Conservation (phyloP, 768 basidiomycete genomes). For the Gelatoporia subvermispora region DNA sequence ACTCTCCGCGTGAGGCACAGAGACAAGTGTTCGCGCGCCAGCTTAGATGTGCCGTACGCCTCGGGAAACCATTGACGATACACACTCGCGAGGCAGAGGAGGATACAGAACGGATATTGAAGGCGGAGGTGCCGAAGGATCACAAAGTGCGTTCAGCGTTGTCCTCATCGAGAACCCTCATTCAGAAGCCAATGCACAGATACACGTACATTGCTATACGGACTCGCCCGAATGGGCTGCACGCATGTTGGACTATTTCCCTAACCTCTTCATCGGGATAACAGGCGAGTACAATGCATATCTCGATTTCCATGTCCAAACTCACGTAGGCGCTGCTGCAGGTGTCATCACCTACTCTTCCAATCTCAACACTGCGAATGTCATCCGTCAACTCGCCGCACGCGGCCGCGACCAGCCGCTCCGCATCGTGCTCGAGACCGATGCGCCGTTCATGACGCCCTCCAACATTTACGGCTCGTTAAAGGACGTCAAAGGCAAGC, state of each 20-base stretch:
- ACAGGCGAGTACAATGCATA: constrained; percentile 51
- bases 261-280: constrained; percentile 79
- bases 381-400: constrained; percentile 40
- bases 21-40: constrained; percentile 63
- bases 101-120: constrained; percentile 76
- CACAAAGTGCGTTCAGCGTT: constrained; percentile 44
- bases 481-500: constrained; percentile 42
- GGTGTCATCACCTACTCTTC: constrained; percentile 79
- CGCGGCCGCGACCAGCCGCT: constrained; percentile 13
- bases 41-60: constrained; percentile 57
- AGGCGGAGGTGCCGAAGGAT: constrained; percentile 66
- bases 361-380: constrained; percentile 64
- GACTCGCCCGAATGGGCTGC: constrained; percentile 72
- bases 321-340: constrained; percentile 19
- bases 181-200: constrained; percentile 31
- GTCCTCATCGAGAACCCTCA: neutral
- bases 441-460: constrained; percentile 86
- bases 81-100: constrained; percentile 85
- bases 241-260: constrained; percentile 69
- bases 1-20: constrained; percentile 68
- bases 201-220: constrained; percentile 88
- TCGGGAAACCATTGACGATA: constrained; percentile 77
- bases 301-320: constrained; percentile 31
- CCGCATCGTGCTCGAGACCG: constrained; percentile 68
- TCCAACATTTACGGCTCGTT: constrained; percentile 62